Evolutionary conservation across 306 rosid genomes (phyloP), one percentile per base, ranked within the genome.

Genomic region (Fragaria ananassa): DNA sequence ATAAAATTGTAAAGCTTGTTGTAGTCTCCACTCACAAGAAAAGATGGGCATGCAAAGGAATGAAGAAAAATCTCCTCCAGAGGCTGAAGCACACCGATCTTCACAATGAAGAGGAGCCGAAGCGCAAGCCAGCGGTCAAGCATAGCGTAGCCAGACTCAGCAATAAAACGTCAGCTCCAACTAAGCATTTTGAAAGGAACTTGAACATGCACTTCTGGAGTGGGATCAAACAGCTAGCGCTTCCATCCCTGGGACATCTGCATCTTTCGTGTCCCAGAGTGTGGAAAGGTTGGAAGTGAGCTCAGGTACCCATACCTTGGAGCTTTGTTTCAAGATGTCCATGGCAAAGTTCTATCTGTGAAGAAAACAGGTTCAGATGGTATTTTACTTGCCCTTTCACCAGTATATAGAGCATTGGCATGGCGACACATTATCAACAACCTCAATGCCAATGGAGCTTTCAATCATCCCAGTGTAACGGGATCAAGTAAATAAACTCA

Each of bases 1-100:
- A 91, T 1, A 65, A 92, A 95, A 35, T 87, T 67, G 80, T 81
- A 88, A 76, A 92, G 78, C 53, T 83, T 76, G 0, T 79, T 84
- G 88, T 95, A 95, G 76, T 73, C 88, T 42, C 93, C 91, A 4
- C 90, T 84, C 6, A 90, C 90, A 12, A 93, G 91, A 72, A 85
- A 80, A 60, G 64, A 89, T 1, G 99, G 97, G 64, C 85, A 90
- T 3, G 92, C 50, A 45, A 88, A 95, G 25, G 99, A 95, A 72
- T 95, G 99, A 37, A 90, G 86, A 75, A 95, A 82, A 46, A 92
- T 86, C 81, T 95, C 99, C 74, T 89, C 99, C 0, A 92, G 85
- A 9, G 99, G 99, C 80, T 92, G 99, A 35, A 27, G 27, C 27
- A 27, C 27, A 27, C 27, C 27, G 27, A 27, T 27, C 72, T 83